Percentiles rank a stretch among this genome's conserved stretches.
Evolutionary conservation across 2,329 filamentous ascomycete species (phyloP).

Genomic region (Fusarium tjaetaba): DNA sequence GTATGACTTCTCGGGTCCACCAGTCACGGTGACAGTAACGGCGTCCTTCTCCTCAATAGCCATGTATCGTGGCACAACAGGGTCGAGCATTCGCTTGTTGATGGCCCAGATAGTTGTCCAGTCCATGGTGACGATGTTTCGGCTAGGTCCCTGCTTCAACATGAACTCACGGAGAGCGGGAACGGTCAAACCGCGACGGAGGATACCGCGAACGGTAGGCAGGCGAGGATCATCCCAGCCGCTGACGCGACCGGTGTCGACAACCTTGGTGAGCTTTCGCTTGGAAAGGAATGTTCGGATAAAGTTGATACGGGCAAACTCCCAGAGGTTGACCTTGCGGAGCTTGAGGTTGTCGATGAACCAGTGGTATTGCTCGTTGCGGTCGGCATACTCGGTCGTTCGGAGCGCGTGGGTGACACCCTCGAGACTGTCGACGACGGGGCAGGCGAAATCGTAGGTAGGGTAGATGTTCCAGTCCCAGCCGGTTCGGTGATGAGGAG

Average conservation of each 20-base stretch:
- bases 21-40: conserved; percentile 76
- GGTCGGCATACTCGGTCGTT: conserved; percentile 88
- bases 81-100: conserved; percentile 88
- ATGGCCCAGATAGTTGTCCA: conserved; percentile 78
- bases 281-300: conserved; percentile 85
- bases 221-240: conserved; percentile 90
- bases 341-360: conserved; percentile 79
- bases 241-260: conserved; percentile 78
- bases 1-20: conserved; percentile 69
- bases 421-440: conserved; percentile 82
- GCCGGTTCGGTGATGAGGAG: conserved; percentile 79
- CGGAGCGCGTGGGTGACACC: conserved; percentile 85
- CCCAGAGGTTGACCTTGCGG: conserved; percentile 84
- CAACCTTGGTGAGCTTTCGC: conserved; percentile 85
- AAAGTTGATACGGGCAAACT: conserved; percentile 87
- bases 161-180: conserved; percentile 85
- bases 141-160: conserved; percentile 82
- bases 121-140: conserved; percentile 86
- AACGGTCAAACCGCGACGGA: conserved; percentile 81
- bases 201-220: conserved; percentile 84
- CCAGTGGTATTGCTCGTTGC: conserved; percentile 89
- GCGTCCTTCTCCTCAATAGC: conserved; percentile 76
- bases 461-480: conserved; percentile 86
- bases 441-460: conserved; percentile 88
- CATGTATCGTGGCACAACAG: conserved; percentile 77